Evolutionary conservation across 2,329 filamentous ascomycete genomes (phyloP).

Genomic region (Achaetomium macrosporum): DNA sequence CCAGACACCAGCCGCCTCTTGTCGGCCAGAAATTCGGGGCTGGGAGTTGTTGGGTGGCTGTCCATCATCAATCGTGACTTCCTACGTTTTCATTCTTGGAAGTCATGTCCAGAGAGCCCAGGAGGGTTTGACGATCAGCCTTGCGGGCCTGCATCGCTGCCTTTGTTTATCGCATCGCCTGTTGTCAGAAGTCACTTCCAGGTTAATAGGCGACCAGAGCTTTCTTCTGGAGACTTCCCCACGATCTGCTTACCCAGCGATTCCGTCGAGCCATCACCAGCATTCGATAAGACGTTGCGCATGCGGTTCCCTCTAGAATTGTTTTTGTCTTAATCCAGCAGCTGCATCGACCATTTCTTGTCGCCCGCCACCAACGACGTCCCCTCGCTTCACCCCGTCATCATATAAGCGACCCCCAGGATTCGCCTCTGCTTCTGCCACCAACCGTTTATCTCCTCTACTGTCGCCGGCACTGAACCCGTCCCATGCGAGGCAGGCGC

Average conservation of each 20-base stretch:
- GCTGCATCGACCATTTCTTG: constrained; percentile 22
- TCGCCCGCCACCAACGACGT: background rate
- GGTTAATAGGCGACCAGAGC: background rate
- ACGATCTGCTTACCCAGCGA: constrained; percentile 3
- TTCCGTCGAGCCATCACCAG: constrained; percentile 3
- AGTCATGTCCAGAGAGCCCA: constrained; percentile 7
- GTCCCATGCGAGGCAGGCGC: constrained; percentile 7
- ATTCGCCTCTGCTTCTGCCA: constrained; percentile 7
- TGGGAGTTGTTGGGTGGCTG: constrained; percentile 8
- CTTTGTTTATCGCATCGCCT: constrained; percentile 18
- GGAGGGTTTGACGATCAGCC: constrained; percentile 18
- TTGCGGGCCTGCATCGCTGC: constrained; percentile 17
- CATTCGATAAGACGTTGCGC: constrained; percentile 13
- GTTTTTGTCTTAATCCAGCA: constrained; percentile 21
- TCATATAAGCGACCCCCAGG: background rate
- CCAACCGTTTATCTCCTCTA: background rate
- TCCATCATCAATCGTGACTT: constrained; percentile 9
- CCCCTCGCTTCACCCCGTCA: constrained; percentile 2
- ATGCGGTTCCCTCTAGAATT: constrained; percentile 12
- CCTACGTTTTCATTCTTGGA: constrained; percentile 9
- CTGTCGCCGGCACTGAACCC: background rate
- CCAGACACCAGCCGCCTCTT: background rate
- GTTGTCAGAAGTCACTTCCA: background rate
- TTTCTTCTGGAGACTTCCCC: background rate
- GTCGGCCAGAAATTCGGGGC: constrained; percentile 9